These are phyloP conservation scores for Dicorynia guianensis DNA, from an alignment of 306 rosid genomes.

Conservation along the genomic window DNA sequence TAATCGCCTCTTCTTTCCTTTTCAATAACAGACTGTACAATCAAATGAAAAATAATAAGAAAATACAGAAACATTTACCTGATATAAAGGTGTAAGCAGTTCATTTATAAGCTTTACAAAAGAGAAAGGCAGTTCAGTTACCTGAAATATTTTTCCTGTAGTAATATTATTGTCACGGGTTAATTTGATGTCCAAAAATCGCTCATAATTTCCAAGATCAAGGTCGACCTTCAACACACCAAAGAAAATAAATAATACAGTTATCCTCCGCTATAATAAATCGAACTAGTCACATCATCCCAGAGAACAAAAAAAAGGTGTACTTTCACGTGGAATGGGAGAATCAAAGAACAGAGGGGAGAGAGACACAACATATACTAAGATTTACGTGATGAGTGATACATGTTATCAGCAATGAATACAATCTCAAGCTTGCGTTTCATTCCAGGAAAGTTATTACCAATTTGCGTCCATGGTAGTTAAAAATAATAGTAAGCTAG, in stretches of 20 bases:
- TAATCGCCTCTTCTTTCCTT: slow-evolving; percentile 83
- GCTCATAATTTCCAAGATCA: slow-evolving; percentile 87
- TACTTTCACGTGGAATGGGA: background rate
- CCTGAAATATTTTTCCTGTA: slow-evolving; percentile 83
- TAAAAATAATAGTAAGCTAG: slow-evolving; percentile 9
- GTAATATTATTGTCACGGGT: slow-evolving; percentile 82
- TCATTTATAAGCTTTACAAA: slow-evolving; percentile 15
- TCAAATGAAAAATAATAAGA: slow-evolving; percentile 29
- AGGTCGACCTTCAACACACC: slow-evolving; percentile 76
- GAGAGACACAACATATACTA: background rate
- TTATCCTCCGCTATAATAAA: slow-evolving; percentile 13
- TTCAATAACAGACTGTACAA: slow-evolving; percentile 69
- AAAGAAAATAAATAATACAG: slow-evolving; percentile 22
- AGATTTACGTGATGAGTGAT: background rate
- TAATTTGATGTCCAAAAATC: slow-evolving; percentile 69
- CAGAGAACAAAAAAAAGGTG: background rate
- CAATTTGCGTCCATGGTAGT: slow-evolving; percentile 3
- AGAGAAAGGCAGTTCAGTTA: slow-evolving; percentile 22
- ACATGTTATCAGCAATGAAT: background rate
- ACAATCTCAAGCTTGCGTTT: slow-evolving; percentile 8
- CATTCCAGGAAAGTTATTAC: background rate
- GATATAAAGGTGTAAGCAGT: too few relatives aligned
- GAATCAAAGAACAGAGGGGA: background rate
- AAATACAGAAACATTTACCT: too few relatives aligned
- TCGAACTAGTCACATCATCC: background rate